These are phyloP conservation scores for Chloromonas sp. DNA, from an alignment of 163 green algal genomes.

Conservation along the genomic window DNA sequence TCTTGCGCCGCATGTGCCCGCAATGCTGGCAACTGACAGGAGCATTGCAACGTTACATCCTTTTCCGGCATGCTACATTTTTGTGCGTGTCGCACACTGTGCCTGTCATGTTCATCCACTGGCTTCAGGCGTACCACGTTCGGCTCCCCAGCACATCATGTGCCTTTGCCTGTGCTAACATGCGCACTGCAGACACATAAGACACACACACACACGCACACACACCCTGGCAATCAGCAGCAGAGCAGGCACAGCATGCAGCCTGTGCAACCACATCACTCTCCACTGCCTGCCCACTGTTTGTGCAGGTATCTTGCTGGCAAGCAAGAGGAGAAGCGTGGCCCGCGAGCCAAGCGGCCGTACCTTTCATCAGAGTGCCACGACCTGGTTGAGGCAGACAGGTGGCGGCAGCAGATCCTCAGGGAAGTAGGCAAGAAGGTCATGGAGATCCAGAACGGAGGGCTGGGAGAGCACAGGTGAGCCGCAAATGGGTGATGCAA, in stretches of 20 bases:
- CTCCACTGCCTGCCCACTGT: neutral
- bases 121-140: neutral
- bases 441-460: slow-evolving; percentile 99
- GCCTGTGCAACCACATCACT: neutral
- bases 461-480: slow-evolving; percentile 90
- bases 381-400: slow-evolving; percentile 93
- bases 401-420: slow-evolving; percentile 94
- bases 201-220: neutral
- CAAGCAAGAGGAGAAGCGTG: slow-evolving; percentile 61
- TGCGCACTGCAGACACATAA: neutral
- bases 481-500: too few relatives aligned
- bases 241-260: neutral
- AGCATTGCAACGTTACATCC: too few relatives aligned
- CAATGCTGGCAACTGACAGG: too few relatives aligned
- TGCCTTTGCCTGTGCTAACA: neutral
- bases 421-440: slow-evolving; percentile 95
- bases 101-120: too few relatives aligned
- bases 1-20: too few relatives aligned
- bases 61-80: too few relatives aligned
- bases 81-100: too few relatives aligned
- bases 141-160: neutral
- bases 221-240: neutral
- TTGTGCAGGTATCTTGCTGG: slow-evolving; percentile 48
- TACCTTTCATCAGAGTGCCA: slow-evolving; percentile 88
- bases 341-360: slow-evolving; percentile 69